A percentile compares a stretch with the other conserved stretches of the same genome.
These are phyloP conservation scores for Botrytis hyacinthi DNA, from an alignment of 2,329 filamentous ascomycete species.

Conservation along the genomic window DNA sequence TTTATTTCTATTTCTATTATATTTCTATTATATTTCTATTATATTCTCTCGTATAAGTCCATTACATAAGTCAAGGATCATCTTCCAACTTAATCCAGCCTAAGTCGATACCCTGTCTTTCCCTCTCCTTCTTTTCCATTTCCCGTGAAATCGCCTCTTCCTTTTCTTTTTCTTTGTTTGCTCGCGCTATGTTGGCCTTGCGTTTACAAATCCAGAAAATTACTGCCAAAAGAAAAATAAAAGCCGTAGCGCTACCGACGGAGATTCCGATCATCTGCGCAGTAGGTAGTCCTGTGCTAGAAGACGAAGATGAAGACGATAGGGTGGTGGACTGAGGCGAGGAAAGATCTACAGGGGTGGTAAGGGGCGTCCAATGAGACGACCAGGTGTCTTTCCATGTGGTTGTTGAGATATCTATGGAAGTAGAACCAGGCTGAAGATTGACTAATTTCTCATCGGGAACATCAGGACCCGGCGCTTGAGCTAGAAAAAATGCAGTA, in stretches of 20 bases:
- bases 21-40: background rate
- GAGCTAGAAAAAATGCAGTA: conserved; percentile 3
- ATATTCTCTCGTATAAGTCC: too few species aligned
- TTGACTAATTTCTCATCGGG: background rate
- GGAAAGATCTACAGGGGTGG: background rate
- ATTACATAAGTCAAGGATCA: background rate
- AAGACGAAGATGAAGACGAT: background rate
- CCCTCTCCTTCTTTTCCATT: background rate
- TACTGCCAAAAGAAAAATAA: background rate
- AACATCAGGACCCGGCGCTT: conserved; percentile 2
- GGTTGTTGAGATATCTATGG: background rate
- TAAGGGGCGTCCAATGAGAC: background rate
- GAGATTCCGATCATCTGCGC: background rate
- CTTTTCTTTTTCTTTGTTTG: conserved; percentile 34
- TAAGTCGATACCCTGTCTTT: background rate
- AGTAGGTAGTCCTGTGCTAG: background rate
- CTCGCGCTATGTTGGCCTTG: background rate
- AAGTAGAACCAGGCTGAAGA: background rate
- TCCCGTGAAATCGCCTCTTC: background rate
- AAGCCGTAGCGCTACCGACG: background rate
- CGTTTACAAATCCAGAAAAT: background rate
- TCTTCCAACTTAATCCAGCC: background rate
- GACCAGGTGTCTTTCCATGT: background rate
- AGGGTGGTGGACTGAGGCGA: background rate
- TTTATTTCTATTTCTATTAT: too few species aligned